These are phyloP conservation scores for Rhododendron simsii DNA, from an alignment of 148 eudicot genomes.

Conservation along the genomic window DNA sequence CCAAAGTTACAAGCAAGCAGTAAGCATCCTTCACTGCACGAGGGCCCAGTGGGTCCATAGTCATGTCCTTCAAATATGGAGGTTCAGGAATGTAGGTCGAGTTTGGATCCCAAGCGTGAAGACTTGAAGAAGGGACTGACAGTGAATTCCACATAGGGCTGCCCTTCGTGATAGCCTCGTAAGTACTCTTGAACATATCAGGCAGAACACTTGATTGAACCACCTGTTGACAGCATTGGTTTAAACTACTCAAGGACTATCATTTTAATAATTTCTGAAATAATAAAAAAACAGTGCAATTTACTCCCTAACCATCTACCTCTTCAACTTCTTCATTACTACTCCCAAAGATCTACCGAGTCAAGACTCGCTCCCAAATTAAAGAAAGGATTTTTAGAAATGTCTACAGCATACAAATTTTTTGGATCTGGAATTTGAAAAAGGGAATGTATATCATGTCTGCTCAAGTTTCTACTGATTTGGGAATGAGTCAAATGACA, in stretches of 20 bases:
- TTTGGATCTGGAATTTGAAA: too few species aligned
- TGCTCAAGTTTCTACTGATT: too few species aligned
- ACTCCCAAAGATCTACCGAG: neutral
- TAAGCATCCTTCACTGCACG: conserved; percentile 82
- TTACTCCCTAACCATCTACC: conserved; percentile 23
- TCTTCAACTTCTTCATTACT: conserved; percentile 75
- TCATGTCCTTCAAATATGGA: conserved; percentile 85
- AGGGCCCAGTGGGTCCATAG: conserved; percentile 84
- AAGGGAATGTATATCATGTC: too few species aligned
- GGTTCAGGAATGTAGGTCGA: conserved; percentile 88
- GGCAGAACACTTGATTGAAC: conserved; percentile 87
- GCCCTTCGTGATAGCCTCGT: conserved; percentile 77
- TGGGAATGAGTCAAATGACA: too few species aligned
- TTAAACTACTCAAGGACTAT: neutral
- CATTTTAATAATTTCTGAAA: conserved; percentile 6
- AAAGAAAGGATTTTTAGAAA: too few species aligned
- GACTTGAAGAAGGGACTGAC: conserved; percentile 57
- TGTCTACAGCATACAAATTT: too few species aligned
- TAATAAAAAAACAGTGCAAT: neutral
- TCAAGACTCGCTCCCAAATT: too few species aligned
- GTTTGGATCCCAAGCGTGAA: conserved; percentile 71
- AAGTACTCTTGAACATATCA: conserved; percentile 83
- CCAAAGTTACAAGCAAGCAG: conserved; percentile 72
- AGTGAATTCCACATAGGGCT: conserved; percentile 88
- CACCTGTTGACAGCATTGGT: conserved; percentile 36